Evolutionary conservation across 2,329 filamentous ascomycete genomes (phyloP).

Genomic region (Fusarium nygamai): DNA sequence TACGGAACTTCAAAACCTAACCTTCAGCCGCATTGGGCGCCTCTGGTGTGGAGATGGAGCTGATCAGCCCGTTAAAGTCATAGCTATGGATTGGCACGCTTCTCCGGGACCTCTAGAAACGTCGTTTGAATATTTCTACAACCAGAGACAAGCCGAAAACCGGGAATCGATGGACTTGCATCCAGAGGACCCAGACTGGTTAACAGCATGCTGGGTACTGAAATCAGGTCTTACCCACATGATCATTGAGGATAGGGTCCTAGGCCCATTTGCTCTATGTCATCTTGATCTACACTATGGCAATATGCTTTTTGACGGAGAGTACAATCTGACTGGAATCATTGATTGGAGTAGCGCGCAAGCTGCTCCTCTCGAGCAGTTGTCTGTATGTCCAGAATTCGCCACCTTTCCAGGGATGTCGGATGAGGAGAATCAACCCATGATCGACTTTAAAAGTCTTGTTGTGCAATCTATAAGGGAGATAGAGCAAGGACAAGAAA

Average conservation of each 20-base stretch:
- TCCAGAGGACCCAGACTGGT: not conserved
- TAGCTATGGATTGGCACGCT: not conserved
- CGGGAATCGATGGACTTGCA: not conserved
- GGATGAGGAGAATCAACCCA: conserved; percentile 38
- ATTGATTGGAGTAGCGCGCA: conserved; percentile 51
- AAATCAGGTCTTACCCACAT: conserved; percentile 43
- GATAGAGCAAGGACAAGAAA: conserved; percentile 14
- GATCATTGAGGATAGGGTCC: conserved; percentile 43
- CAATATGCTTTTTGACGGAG: conserved; percentile 54
- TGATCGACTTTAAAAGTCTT: conserved; percentile 29
- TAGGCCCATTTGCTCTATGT: conserved; percentile 50
- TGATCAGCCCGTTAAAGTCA: not conserved
- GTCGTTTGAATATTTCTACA: not conserved
- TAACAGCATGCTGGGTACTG: conserved; percentile 45
- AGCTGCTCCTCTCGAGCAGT: conserved; percentile 48
- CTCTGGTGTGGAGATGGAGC: not conserved
- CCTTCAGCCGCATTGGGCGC: not conserved
- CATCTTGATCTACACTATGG: conserved; percentile 49
- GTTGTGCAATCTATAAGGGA: conserved; percentile 22
- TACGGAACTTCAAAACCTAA: not conserved
- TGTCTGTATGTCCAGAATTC: conserved; percentile 49
- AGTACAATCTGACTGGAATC: conserved; percentile 51
- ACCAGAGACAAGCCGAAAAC: not conserved
- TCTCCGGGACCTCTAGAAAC: fast-evolving
- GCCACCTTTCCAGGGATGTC: conserved; percentile 43